Conservation (phyloP, 768 basidiomycete species). For the Lentinula raphanica region DNA sequence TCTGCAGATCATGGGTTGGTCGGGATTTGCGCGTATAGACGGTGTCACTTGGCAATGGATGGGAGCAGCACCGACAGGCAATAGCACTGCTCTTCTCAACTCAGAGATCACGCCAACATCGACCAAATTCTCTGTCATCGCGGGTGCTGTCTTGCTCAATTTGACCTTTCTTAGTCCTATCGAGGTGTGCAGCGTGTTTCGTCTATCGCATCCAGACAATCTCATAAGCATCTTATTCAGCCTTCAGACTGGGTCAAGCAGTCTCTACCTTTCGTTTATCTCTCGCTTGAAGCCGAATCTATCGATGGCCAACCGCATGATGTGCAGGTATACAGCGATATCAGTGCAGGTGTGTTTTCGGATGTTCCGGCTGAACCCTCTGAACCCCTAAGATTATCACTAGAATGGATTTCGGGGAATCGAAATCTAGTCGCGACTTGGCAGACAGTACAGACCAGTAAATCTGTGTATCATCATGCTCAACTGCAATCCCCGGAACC, state of each 20-base stretch:
- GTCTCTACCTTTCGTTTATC: constrained; percentile 28
- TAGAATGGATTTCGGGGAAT: constrained; percentile 11
- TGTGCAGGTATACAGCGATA: constrained; percentile 26
- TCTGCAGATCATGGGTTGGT: constrained; percentile 9
- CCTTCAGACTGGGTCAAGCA: constrained; percentile 17
- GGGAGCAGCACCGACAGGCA: constrained; percentile 8
- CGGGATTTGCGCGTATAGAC: constrained; percentile 10
- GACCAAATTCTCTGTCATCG: constrained; percentile 37
- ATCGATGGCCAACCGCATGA: constrained; percentile 20
- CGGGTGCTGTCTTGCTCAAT: constrained; percentile 46
- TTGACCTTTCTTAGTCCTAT: constrained; percentile 43
- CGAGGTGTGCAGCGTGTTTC: constrained; percentile 11
- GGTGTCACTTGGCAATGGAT: constrained; percentile 8
- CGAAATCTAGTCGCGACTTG: not conserved
- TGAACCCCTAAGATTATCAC: not conserved
- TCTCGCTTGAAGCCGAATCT: constrained; percentile 16
- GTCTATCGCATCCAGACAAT: no score
- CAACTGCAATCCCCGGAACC: constrained; percentile 2
- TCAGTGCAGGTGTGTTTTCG: constrained; percentile 19
- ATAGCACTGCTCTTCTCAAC: constrained; percentile 4
- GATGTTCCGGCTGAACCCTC: not conserved
- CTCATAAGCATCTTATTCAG: not conserved
- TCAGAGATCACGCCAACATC: constrained; percentile 13
- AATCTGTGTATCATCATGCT: constrained; percentile 8
- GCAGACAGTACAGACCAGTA: constrained; percentile 7